Base-by-base conservation (phyloP, 2,329 filamentous ascomycete species). In the Alternaria sp. region DNA sequence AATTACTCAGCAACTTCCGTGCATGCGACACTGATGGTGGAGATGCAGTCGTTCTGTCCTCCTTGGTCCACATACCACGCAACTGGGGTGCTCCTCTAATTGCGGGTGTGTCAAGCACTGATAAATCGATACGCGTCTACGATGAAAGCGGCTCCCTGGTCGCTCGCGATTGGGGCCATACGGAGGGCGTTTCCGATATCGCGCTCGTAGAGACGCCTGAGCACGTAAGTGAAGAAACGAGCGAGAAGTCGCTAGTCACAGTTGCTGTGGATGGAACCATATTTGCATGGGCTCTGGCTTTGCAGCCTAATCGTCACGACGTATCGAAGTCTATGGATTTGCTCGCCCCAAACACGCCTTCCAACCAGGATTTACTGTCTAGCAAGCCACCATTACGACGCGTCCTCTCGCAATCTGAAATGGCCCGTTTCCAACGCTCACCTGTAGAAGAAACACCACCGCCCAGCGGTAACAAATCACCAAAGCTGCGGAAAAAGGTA, bases 41-140 rank as follows among this genome's bases (percentile, higher is more conserved):
- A 11, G 95, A 99, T 71, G 87, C 93, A 6, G 94, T 94, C 0
- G 88, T 95, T 43, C 81, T 98, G 67, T 92, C 94, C 65, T 91
- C 91, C 0, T 83, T 99, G 30, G 88, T 88, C 2, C 87, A 86
- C 48, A 80, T 84, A 75, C 70, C 88, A 74, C 80, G 88, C 69
- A 78, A 84, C 63, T 78, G 85, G 79, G 83, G 84, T 9, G 75
- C 88, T 82, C 86, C 89, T 28, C 86, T 96, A 51, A 84, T 99
- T 52, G 85, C 95, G 18, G 94, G 93, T n/a, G 86, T 95, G 11
- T 97, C 94, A 8, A 94, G 94, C 69, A 97, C 92, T 1, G 95
- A 99, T 78, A 99, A 98, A 76, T 98, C 95, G 0, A 90, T 99
- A 57, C 86, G 95, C 36, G 82, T 99, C 16, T 99, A 99, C 71